Base-by-base conservation (phyloP, 2,329 filamentous ascomycete species). In the Ophiocordyceps sinensis region DNA sequence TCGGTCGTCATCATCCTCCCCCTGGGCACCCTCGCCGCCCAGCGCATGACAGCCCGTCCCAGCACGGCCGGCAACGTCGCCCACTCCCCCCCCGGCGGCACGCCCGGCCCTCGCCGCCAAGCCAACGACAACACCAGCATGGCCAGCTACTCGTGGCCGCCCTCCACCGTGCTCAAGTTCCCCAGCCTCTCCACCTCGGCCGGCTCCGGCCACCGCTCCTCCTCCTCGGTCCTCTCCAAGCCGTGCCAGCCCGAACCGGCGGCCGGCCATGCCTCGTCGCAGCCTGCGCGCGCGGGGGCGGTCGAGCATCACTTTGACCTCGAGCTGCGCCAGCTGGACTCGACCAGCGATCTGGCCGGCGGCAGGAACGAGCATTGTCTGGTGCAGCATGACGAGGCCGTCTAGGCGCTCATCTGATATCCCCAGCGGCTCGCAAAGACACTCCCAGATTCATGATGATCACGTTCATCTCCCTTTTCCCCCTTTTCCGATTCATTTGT, bases 1-100 rank as follows among this genome's bases (percentile, higher is more conserved):
- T 65, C 68, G 0, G 67, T 74, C 35, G 60, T 67, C 45, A 52
- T 73, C 39, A 62, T 74, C 32, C 61, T 76, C 0, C 70, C 71
- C 0, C 60, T 75, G 1, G 71, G 69, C 42, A 67, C 67, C 5
- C 61, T 75, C 28, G 59, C 69, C 13, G 71, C 71, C 8, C 68
- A 71, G 48, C 65, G 66, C 31, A 53, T 70, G 36, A 55, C 60
- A 17, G 49, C 48, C 36, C 51, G 50, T 8, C 38, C 42, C 39
- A 55, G 44, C 39, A 43, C 49, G 28, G 43, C 44, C 23, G 6
- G 17, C 32, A 17, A 45, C 41, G 43, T 49, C 19, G 43, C 45
- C 21, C 44, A 51, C 39, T 7, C 41, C 17, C 45, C 44, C 36
- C 23, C 30, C n/a, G 8, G 17, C 34, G 21, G 17, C 32, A 19